Conservation (phyloP, 2,329 filamentous ascomycete species). For the Alternaria burnsii region DNA sequence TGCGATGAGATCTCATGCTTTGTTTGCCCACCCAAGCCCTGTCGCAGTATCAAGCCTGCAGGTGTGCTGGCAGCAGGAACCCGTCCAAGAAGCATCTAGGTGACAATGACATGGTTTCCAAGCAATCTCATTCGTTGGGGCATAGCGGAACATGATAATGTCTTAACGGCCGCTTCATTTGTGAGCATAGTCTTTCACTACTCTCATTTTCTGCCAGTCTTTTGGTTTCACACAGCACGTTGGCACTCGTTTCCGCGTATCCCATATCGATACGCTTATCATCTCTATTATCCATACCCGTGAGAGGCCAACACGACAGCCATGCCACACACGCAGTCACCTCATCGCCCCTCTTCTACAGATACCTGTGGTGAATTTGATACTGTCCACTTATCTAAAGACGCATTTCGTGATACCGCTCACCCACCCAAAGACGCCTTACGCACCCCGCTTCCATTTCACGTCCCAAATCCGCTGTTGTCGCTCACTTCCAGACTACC, state of each 20-base stretch:
- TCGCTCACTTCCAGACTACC: conserved; percentile 21
- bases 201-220: conserved; percentile 30
- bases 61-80: conserved; percentile 46
- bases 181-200: conserved; percentile 30
- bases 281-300: conserved; percentile 20
- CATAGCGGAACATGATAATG: conserved; percentile 41
- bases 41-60: conserved; percentile 38
- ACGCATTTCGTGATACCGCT: conserved; percentile 26
- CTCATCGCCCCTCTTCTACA: conserved; percentile 31
- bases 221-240: conserved; percentile 40
- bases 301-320: conserved; percentile 35
- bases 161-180: conserved; percentile 45
- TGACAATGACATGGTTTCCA: conserved; percentile 42
- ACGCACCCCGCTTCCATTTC: conserved; percentile 29
- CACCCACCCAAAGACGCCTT: conserved; percentile 27
- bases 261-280: conserved; percentile 28
- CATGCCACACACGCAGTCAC: conserved; percentile 44
- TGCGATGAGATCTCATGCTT: conserved; percentile 25
- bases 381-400: conserved; percentile 25
- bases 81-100: conserved; percentile 25
- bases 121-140: conserved; percentile 32
- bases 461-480: conserved; percentile 22
- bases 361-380: conserved; percentile 31
- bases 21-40: conserved; percentile 39
- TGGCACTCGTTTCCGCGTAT: conserved; percentile 37